Percentiles rank a stretch among this genome's conserved stretches.
These are phyloP conservation scores for Flaveria brownii DNA, from an alignment of 129 eudicot species.

Conservation along the genomic window DNA sequence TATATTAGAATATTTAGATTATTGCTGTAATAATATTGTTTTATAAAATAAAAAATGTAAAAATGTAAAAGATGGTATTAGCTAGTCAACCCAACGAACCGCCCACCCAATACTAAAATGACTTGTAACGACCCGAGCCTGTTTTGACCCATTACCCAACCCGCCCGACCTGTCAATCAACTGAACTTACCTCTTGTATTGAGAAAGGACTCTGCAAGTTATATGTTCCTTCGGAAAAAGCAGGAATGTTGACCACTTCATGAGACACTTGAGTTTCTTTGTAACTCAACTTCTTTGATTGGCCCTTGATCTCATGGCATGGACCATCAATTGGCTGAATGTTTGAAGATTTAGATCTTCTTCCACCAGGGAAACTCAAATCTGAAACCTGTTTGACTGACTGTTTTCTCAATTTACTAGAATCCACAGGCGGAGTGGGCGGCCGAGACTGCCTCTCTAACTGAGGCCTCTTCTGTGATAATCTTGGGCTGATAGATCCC, in stretches of 20 bases:
- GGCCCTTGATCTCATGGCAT: constrained; percentile 42
- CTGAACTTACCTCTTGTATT: constrained; percentile 48
- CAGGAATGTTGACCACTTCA: constrained; percentile 31
- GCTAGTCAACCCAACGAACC: background rate
- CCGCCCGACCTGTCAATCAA: background rate
- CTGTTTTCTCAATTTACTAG: constrained; percentile 52
- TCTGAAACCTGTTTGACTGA: constrained; percentile 51
- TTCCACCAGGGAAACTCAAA: constrained; percentile 76
- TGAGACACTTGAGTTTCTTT: constrained; percentile 35
- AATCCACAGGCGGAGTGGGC: constrained; percentile 68
- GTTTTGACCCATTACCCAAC: background rate
- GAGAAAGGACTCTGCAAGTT: constrained; percentile 35
- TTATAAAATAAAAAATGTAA: background rate
- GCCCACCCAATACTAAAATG: background rate
- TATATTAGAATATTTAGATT: background rate
- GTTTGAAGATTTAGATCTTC: constrained; percentile 48
- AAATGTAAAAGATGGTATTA: background rate
- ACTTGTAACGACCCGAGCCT: background rate
- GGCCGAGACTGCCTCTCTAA: constrained; percentile 68
- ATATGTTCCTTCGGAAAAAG: constrained; percentile 32
- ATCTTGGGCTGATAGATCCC: constrained; percentile 72
- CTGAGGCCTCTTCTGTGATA: constrained; percentile 68
- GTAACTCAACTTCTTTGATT: constrained; percentile 41
- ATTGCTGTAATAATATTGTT: background rate
- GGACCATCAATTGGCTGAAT: constrained; percentile 45